Evolutionary conservation across 129 eudicot species (phyloP), one percentile per base, ranked within the genome.

Genomic region (Chrysanthemum makinoi): DNA sequence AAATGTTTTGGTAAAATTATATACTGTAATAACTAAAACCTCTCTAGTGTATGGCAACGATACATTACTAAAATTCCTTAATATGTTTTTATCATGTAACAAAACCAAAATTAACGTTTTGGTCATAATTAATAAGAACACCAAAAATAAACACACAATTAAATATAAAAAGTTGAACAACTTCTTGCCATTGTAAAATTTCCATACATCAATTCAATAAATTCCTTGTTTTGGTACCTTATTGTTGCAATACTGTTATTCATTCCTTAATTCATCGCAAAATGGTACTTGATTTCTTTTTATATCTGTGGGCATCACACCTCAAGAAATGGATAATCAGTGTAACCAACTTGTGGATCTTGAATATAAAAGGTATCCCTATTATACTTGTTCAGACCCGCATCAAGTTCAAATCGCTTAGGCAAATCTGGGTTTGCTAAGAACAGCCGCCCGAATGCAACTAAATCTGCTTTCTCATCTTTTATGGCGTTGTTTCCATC

Each of bases 361-460:
- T 30, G 80, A 57, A 47, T 82, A 70, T 79, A 82, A 56, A 82
- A 82, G 0, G 83, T 82, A 60, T 71, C 72, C 58, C 83, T 50
- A 1, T 82, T 26, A 35, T 78, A 75, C 78, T 75, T 69, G 52
- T 82, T 82, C 10, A 73, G 74, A 43, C 35, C 59, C 0, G 66
- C 80, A 69, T 68, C 68, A 17, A 82, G 64, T 51, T 74, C 86
- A 61, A 82, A 82, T 54, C 86, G 80, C 67, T 35, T 78, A n/a
- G 86, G 83, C 80, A 79, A 78, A 70, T 82, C 80, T 0, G 86
- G 83, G 52, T 82, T 82, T 3, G 86, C 81, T 75, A 79, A 70
- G 73, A 82, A 74, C 65, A 82, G 75, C 16, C 83, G 82, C 20
- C 86, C 86, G 12, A 51, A 82, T 8, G 80, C 82, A 43, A 82